Percentiles rank a stretch among this genome's conserved stretches.
Evolutionary conservation across 2,329 filamentous ascomycete genomes (phyloP).

Genomic region (Colletotrichum sp.): DNA sequence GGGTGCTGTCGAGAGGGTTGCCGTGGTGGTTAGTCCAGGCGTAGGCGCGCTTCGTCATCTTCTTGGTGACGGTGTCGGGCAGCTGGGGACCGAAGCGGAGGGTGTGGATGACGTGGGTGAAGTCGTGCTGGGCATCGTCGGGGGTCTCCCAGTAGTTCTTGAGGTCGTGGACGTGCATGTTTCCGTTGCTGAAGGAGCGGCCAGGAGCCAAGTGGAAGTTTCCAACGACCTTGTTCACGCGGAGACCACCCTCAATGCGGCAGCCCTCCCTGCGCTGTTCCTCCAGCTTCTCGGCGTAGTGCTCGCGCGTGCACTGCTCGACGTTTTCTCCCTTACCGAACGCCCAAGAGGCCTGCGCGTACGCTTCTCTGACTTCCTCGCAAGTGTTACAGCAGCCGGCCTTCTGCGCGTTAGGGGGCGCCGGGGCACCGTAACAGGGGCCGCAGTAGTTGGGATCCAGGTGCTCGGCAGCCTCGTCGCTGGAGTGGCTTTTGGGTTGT

Average conservation of each 20-base stretch:
- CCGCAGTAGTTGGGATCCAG: slow-evolving; percentile 94
- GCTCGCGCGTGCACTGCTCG: slow-evolving; percentile 93
- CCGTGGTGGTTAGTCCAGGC: slow-evolving; percentile 89
- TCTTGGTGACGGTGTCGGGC: slow-evolving; percentile 71
- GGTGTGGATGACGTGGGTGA: slow-evolving; percentile 86
- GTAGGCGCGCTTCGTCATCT: slow-evolving; percentile 54
- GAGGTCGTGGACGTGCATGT: slow-evolving; percentile 97
- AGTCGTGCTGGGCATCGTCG: slow-evolving; percentile 76
- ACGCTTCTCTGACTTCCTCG: slow-evolving; percentile 94
- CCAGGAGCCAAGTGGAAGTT: slow-evolving; percentile 99
- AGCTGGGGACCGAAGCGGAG: slow-evolving; percentile 93
- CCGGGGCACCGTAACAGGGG: slow-evolving; percentile 83
- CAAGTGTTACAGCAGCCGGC: slow-evolving; percentile 96
- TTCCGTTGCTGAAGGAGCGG: slow-evolving; percentile 93
- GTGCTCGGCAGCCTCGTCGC: slow-evolving; percentile 74
- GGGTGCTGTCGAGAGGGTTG: slow-evolving; percentile 85
- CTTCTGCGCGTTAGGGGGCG: slow-evolving; percentile 76
- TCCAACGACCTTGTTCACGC: slow-evolving; percentile 97
- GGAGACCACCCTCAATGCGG: slow-evolving; percentile 87
- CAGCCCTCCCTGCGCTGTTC: slow-evolving; percentile 91
- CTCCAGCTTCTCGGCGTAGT: slow-evolving; percentile 88
- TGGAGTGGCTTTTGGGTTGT: slow-evolving; percentile 58
- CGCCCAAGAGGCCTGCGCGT: slow-evolving; percentile 87
- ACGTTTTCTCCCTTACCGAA: slow-evolving; percentile 92
- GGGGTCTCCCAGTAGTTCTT: slow-evolving; percentile 89